Base-by-base conservation (phyloP, 352 stramenopile genomes). In the Globisporangium middletonii region DNA sequence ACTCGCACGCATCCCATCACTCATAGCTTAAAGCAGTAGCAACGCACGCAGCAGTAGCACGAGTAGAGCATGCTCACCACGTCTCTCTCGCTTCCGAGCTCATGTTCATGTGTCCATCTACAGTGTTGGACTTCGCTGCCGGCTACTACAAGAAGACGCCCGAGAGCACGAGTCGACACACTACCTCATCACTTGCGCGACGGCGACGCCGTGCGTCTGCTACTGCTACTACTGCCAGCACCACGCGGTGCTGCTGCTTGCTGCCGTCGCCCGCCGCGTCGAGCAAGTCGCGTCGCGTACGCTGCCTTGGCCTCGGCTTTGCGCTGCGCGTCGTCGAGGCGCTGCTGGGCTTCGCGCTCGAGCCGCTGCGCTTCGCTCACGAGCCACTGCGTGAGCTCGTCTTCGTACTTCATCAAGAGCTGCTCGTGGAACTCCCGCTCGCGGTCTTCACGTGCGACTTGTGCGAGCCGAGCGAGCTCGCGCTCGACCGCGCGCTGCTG, bases 341-440 rank as follows among this genome's bases (percentile, higher is more conserved):
- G 65, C n/a, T 53, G 65, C 9, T 63, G 64, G 0, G 68, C 62
- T 42, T 86, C 76, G 11, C 53, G 46, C 52, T 86, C 76, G 18
- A 91, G 49, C 4, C 80, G 67, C 23, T 59, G 48, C 48, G 77
- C 63, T 49, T 91, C 78, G 8, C 55, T 63, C 19, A 77, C 55
- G 51, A 86, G 52, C 80, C 80, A 91, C 37, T 65, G 62, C 68
- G 71, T 83, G 56, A 72, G 72, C 53, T 88, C 74, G 47, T 91
- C 78, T 56, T 91, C 76, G 61, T 88, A 91, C 60, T 82, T 73
- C 72, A 91, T 86, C 41, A 69, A 64, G 50, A 81, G 65, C 33
- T 57, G 62, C 63, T 91, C 80, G 30, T 79, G 66, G 41, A 73
- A 60, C 62, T 91, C 74, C 3, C 69, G 73, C 28, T 73, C 67